phyloP scores from a whole-genome alignment of 192 early-diverging fungal genomes.

The Backusella psychrophila region DNA sequence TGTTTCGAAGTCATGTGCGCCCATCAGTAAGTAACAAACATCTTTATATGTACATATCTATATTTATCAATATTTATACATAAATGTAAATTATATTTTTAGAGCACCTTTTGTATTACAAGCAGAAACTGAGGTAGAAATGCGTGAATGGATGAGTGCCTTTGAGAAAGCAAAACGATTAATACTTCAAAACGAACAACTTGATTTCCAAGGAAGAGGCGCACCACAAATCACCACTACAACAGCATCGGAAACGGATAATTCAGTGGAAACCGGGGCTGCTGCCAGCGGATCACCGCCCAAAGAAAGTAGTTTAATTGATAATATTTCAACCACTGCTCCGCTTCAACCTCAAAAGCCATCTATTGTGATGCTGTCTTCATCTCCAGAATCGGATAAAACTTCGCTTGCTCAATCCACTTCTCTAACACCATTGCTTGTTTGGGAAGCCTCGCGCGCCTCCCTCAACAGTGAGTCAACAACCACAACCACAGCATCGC shows the following conservation, averaged over 20 bases:
- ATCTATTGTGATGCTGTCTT: constrained; percentile 13
- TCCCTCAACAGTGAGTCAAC: background rate
- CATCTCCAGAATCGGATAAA: background rate
- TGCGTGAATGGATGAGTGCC: constrained; percentile 59
- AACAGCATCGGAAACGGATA: background rate
- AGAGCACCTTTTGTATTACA: constrained; percentile 48
- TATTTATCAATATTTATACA: background rate
- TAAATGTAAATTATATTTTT: background rate
- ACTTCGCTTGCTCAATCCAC: constrained; percentile 13
- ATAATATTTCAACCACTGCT: background rate
- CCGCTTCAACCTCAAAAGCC: background rate
- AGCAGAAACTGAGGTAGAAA: constrained; percentile 69
- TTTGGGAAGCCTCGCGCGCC: constrained; percentile 24
- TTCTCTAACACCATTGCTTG: constrained; percentile 25
- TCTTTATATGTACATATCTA: background rate
- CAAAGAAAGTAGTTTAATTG: background rate
- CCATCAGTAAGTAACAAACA: constrained; percentile 53
- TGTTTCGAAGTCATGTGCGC: constrained; percentile 70
- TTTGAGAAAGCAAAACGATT: constrained; percentile 61
- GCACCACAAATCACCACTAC: background rate
- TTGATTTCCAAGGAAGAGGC: background rate
- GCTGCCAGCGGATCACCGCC: background rate
- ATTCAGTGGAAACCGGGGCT: background rate
- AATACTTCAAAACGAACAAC: constrained; percentile 23
- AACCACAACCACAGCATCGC: background rate